Evolutionary conservation across 768 basidiomycete genomes (phyloP).

Genomic region (Candolleomyces efflorescens): DNA sequence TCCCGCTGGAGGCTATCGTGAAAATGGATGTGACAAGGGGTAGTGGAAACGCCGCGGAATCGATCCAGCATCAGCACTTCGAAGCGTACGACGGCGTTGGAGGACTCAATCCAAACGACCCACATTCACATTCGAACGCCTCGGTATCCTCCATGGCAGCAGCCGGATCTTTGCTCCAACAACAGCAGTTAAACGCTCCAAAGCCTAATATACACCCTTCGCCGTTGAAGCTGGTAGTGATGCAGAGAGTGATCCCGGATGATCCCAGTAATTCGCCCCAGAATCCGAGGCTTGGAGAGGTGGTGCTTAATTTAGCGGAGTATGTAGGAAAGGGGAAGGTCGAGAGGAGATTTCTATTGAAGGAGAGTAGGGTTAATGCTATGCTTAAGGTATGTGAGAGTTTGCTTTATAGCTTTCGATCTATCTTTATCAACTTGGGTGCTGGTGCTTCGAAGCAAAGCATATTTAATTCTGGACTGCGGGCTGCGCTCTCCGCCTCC

Average conservation of each 20-base stretch:
- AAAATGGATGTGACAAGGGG: slow-evolving; percentile 8
- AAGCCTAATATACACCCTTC: slow-evolving; percentile 43
- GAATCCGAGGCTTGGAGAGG: slow-evolving; percentile 58
- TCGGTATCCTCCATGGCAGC: background rate
- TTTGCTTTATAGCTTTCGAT: background rate
- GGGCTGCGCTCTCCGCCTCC: background rate
- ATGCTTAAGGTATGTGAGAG: slow-evolving; percentile 54
- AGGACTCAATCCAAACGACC: background rate
- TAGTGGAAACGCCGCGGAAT: background rate
- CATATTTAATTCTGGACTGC: background rate
- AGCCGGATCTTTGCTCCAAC: background rate
- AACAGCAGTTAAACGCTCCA: background rate
- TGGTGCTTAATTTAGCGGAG: slow-evolving; percentile 71
- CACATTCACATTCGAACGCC: background rate
- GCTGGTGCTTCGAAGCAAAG: background rate
- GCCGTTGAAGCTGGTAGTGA: slow-evolving; percentile 62
- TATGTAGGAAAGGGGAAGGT: slow-evolving; percentile 60
- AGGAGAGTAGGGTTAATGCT: slow-evolving; percentile 76
- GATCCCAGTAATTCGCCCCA: slow-evolving; percentile 49
- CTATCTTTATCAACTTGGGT: background rate
- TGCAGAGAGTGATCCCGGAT: slow-evolving; percentile 54
- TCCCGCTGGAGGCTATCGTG: slow-evolving; percentile 44
- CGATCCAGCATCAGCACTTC: background rate
- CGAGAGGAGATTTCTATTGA: slow-evolving; percentile 61
- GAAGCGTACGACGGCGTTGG: background rate